phyloP scores from a whole-genome alignment of 345 rosid genomes.

The Aethionema arabicum region DNA sequence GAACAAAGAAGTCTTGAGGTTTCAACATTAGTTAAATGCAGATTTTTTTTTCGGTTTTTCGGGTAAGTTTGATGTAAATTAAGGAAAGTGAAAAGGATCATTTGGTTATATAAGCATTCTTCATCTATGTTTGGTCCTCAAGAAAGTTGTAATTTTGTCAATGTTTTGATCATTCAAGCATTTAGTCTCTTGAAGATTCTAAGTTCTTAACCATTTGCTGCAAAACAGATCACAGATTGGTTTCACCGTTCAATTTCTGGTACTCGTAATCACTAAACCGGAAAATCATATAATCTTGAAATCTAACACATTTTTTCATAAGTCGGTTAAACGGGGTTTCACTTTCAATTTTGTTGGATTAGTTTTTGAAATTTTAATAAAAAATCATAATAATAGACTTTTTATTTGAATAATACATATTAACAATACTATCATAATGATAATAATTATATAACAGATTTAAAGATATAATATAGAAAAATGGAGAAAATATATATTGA shows the following conservation, averaged over 20 bases:
- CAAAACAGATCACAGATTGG: constrained; percentile 1
- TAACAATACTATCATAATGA: no score
- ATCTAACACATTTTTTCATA: constrained; percentile 11
- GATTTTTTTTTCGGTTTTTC: constrained; percentile 3
- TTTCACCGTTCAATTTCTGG: constrained; percentile 2
- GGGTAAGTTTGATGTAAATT: constrained; percentile 48
- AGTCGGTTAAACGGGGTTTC: no score
- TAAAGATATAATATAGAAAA: no score
- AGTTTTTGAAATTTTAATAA: not conserved
- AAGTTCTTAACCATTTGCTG: constrained; percentile 14
- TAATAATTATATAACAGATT: no score
- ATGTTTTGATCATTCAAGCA: constrained; percentile 12
- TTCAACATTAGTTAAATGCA: constrained; percentile 34
- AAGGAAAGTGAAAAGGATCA: constrained; percentile 40
- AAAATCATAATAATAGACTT: constrained; percentile 12
- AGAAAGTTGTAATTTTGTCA: constrained; percentile 5
- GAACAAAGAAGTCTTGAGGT: constrained; percentile 41
- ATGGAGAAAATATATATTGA: no score
- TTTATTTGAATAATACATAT: no score
- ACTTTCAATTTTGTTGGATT: no score
- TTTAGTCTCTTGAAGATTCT: no score
- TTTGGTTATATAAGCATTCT: not conserved
- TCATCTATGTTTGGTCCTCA: not conserved
- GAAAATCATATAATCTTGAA: constrained; percentile 8
- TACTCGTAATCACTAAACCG: not conserved